phyloP scores from a whole-genome alignment of 169 alveolate genomes.

The Plasmodium vinckei region DNA sequence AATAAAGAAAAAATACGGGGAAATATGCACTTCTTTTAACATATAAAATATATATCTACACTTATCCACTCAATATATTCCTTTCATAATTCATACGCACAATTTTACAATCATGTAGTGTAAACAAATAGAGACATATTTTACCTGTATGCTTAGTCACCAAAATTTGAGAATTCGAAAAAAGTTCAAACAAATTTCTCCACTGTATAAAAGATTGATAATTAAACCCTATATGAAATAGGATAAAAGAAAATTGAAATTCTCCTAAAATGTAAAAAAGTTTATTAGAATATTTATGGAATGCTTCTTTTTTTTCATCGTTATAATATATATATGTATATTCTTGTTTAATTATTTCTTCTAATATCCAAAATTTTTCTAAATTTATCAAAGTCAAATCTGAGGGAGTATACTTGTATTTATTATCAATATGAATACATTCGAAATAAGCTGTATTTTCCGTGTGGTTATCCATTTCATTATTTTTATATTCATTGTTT shows the following conservation, averaged over 20 bases:
- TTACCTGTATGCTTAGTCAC: slow-evolving; percentile 48
- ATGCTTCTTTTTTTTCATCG: slow-evolving; percentile 55
- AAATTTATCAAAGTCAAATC: slow-evolving; percentile 55
- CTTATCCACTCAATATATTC: background rate
- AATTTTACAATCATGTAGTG: no score
- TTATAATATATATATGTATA: slow-evolving; percentile 73
- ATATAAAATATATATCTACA: background rate
- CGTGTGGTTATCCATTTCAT: background rate
- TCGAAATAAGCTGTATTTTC: slow-evolving; percentile 21
- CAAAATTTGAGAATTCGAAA: slow-evolving; percentile 55
- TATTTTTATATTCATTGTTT: slow-evolving; percentile 4
- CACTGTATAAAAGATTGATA: slow-evolving; percentile 75
- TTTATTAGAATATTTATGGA: slow-evolving; percentile 53
- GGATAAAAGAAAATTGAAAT: slow-evolving; percentile 69
- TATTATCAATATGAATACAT: slow-evolving; percentile 35
- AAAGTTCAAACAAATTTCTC: slow-evolving; percentile 61
- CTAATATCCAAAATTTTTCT: slow-evolving; percentile 71
- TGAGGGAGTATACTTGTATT: slow-evolving; percentile 57
- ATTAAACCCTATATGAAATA: slow-evolving; percentile 71
- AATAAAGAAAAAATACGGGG: slow-evolving; percentile 7
- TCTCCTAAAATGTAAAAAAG: slow-evolving; percentile 75
- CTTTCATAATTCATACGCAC: background rate
- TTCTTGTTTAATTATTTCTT: slow-evolving; percentile 75
- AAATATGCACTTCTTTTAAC: background rate
- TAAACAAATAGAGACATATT: no score